phyloP scores from a whole-genome alignment of 129 eudicot genomes.

The Artemisia argyi region DNA sequence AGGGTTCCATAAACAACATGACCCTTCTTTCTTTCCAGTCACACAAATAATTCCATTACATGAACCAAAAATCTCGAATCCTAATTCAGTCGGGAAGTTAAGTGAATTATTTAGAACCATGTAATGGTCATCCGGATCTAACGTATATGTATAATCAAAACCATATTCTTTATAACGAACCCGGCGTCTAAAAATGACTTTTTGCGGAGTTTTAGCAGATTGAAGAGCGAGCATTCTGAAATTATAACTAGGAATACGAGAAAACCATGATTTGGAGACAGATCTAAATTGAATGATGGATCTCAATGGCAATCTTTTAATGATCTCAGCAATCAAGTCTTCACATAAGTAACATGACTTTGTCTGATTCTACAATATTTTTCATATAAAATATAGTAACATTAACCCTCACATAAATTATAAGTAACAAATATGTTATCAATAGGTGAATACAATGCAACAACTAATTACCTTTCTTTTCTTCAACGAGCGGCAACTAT shows the following conservation, averaged over 20 bases:
- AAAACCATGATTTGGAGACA: constrained; percentile 9
- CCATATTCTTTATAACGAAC: neutral
- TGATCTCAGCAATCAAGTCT: neutral
- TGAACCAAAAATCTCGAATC: neutral
- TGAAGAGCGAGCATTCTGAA: neutral
- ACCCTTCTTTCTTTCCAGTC: neutral
- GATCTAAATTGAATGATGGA: neutral
- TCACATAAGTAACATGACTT: neutral
- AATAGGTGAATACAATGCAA: neutral
- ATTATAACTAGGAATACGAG: neutral
- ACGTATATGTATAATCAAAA: neutral
- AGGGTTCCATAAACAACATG: constrained; percentile 3
- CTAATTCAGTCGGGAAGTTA: neutral
- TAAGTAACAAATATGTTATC: neutral
- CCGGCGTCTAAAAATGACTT: neutral
- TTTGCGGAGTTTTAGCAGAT: neutral
- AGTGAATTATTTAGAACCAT: neutral
- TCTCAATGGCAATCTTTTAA: neutral
- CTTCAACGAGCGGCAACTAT: neutral
- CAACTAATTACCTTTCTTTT: neutral
- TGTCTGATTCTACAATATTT: neutral
- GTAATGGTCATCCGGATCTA: neutral
- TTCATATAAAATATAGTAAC: neutral
- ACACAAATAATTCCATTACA: constrained; percentile 14
- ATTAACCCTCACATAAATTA: neutral